Percentiles rank a stretch among this genome's conserved stretches.
These are phyloP conservation scores for Jamesozyma rosinii DNA, from an alignment of 805 yeast genomes.

Conservation along the genomic window DNA sequence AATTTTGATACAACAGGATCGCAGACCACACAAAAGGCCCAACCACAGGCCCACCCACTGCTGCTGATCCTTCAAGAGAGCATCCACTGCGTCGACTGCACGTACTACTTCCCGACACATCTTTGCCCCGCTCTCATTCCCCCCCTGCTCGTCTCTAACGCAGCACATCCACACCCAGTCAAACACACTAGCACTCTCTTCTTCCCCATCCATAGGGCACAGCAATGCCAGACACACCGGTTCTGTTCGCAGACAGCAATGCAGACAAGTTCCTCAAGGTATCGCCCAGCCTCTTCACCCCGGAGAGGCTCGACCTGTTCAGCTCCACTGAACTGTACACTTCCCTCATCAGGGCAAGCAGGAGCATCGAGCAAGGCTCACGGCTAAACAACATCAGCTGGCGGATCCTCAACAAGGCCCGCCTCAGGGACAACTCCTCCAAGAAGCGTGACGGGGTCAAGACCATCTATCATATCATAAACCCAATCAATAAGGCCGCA, in stretches of 20 bases:
- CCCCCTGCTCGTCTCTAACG: no score
- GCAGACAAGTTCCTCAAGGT: conserved; percentile 20
- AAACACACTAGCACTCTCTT: no score
- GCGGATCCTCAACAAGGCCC: conserved; percentile 28
- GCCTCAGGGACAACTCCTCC: conserved; percentile 2
- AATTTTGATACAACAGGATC: no score
- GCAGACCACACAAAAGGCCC: no score
- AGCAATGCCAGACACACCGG: background rate
- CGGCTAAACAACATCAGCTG: conserved; percentile 28
- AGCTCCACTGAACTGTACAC: conserved; percentile 27
- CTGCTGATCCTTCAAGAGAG: no score
- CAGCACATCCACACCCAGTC: no score
- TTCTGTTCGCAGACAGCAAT: background rate
- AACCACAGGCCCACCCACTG: no score
- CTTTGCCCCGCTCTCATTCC: no score
- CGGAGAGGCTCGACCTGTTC: conserved; percentile 24
- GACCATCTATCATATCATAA: conserved; percentile 25
- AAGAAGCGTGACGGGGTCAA: conserved; percentile 31
- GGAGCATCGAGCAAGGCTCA: conserved; percentile 26
- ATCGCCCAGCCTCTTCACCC: conserved; percentile 27
- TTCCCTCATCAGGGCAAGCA: conserved; percentile 18
- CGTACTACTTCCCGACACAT: no score
- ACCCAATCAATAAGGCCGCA: conserved; percentile 7
- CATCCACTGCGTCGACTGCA: no score
- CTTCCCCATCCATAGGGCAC: no score